Base-by-base conservation (phyloP, 371 early-diverging fungal genomes). In the Haplosporangium sp. region DNA sequence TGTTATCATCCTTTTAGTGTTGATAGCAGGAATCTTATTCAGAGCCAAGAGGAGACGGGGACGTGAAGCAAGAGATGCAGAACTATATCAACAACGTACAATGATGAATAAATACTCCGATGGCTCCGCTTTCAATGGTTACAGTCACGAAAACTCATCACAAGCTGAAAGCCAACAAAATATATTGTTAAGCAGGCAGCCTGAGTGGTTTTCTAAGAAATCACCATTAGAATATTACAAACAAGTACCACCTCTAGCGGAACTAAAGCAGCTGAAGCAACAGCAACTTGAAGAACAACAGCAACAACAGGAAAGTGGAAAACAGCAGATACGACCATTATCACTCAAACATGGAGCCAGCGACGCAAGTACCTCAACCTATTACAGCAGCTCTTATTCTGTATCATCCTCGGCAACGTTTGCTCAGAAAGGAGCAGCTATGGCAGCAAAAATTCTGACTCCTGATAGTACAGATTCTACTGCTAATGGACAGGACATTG, bases 181-280 rank as follows among this genome's bases (percentile, higher is more conserved):
- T 19, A n/a, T 35, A 10, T 52, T 39, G 20, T 3, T 56, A 9
- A 19, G 19, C 20, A 53, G 55, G 42, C 81, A 71, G 40, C 72
- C 81, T 2, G 63, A 48, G 1, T 79, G 74, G 74, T 71, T 79
- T 44, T 50, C 58, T 0, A 37, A 67, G 40, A 79, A 79, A 42
- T 74, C 74, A n/a, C 74, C 79, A 2, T 59, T 78, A 0, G 78
- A 78, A 55, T 73, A 73, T 45, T 65, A 79, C 17, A 63, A 15
- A 9, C 81, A 74, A 34, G 69, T 61, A 0, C 71, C 81, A 9
- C 65, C 81, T 5, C 13, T 64, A 0, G 68, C 63, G 5, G 68
- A 70, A 53, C 65, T 79, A 27, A 52, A 62, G 39, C 63, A 11
- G 38, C 64, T 53, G 35, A n/a, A 56, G 47, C 45, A 53, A 39